Evolutionary conservation across 805 yeast genomes (phyloP), one percentile per base, ranked within the genome.

Genomic region (Jamesozyma lodderae): DNA sequence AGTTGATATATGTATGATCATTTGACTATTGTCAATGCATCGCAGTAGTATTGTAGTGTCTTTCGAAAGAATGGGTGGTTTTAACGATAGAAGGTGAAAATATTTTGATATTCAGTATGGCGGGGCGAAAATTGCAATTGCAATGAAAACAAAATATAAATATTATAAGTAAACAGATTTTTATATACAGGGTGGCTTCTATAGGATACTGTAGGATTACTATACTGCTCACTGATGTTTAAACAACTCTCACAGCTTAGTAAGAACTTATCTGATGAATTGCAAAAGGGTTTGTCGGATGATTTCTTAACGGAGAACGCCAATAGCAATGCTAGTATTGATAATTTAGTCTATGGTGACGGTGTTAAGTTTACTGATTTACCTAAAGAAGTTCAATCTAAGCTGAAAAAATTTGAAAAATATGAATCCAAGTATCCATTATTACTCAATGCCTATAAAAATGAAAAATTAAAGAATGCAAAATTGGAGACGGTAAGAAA

Each of bases 361-460:
- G 39, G 39, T 30, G 25, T 35, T 1, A 36, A 56, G 27, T 28
- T 64, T 55, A 33, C 60, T n/a, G 69, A 68, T 2, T 54, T 81
- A 24, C 75, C 85, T 0, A 69, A 72, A 2, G 75, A 72, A 4
- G 60, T 86, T 14, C 70, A 72, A 42, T 61, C 77, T 5, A 81
- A 79, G 51, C 60, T 87, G 58, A 70, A 71, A 40, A 88, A 85
- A 63, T 84, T 82, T 52, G 75, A 71, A 40, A 87, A 86, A 57
- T 90, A 88, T 58, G 97, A 90, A 57, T 81, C 81, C 36, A 87
- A 86, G 57, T 90, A 92, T 55, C 98, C 98, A 0, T 64, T 77
- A 31, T 65, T 90, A 13, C 69, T 87, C 36, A 81, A 81, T 31
- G 96, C 97, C 0, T 92, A 85, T 63, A 83, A 86, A 53, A 64